Evolutionary conservation across 2,329 filamentous ascomycete genomes (phyloP), one percentile per base, ranked within the genome.

Genomic region (Simplicillium aogashimaense): DNA sequence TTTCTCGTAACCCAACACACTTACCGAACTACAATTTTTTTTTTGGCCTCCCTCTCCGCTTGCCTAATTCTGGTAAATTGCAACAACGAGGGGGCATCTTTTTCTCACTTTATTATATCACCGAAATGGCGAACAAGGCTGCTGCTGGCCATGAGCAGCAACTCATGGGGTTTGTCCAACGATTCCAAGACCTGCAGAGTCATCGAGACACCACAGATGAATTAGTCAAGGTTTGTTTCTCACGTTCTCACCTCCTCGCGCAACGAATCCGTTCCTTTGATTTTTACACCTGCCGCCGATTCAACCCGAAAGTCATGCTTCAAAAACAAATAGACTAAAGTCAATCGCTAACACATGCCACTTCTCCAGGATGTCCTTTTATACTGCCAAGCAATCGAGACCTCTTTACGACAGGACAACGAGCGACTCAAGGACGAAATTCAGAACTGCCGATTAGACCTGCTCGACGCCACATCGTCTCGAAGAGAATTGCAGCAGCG

Each of bases 401-500:
- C 53, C 14, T 50, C 43, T 6, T 52, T 72, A 4, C 60, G 58
- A 16, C 50, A 59, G 29, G 69, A 78, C 49, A 75, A 69, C 45
- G 46, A 49, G 2, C 50, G 49, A 8, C 57, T 78, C 5, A 48
- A 45, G 35, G 54, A 61, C 30, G 56, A 68, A 42, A 51, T 76
- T 10, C 56, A 54, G 34, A 60, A 71, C 46, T 53, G 60, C 29
- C 59, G 65, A 38, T 62, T 76, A 44, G 73, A 78, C 47, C 61
- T 77, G 12, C 59, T 63, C 7, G 64, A 72, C 52, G 64, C 71
- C n/a, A 64, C 57, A 7, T 61, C 64, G 17, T 64, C 65, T 4
- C 61, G 70, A 44, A 60, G 70, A 41, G 69, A 75, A 7, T 54
- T 76, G 31, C 70, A 77, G 51, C 61, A 68, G 43, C 61, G 60